Conservation (phyloP, 495 filamentous ascomycete genomes). For the Opeltia flavorubescens region DNA sequence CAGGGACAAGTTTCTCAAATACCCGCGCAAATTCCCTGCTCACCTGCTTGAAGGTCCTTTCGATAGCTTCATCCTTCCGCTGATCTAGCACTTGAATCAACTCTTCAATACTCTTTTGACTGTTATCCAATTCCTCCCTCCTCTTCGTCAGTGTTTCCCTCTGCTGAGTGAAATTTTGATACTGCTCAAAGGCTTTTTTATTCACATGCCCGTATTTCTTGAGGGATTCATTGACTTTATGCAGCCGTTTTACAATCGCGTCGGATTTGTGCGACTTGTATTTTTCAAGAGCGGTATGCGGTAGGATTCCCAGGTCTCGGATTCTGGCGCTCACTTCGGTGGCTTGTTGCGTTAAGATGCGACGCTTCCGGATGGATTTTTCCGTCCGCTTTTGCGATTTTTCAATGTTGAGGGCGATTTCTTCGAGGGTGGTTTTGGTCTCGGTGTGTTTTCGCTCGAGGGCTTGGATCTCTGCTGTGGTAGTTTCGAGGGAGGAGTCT, state of each 20-base stretch:
- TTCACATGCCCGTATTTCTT: conserved; percentile 98
- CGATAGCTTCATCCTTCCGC: conserved; percentile 83
- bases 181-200: conserved; percentile 99
- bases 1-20: conserved; percentile 89
- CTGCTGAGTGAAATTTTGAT: conserved; percentile 90
- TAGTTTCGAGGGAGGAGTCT: conserved; percentile 56
- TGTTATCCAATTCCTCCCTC: conserved; percentile 68
- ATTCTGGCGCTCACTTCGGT: conserved; percentile 76
- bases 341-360: conserved; percentile 58
- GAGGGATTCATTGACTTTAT: conserved; percentile 83
- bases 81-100: conserved; percentile 87
- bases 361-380: conserved; percentile 76
- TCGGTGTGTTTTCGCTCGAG: conserved; percentile 51
- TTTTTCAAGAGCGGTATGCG: conserved; percentile 86
- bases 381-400: conserved; percentile 84
- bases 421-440: conserved; percentile 53
- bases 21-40: conserved; percentile 80
- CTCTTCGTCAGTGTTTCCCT: conserved; percentile 70
- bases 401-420: conserved; percentile 68
- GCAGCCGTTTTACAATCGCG: conserved; percentile 65
- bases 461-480: conserved; percentile 40
- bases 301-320: conserved; percentile 80
- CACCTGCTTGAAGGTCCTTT: conserved; percentile 96
- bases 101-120: conserved; percentile 73
- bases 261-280: conserved; percentile 72